Conservation (phyloP, 768 basidiomycete species). For the Thelephora aurantiotincta region DNA sequence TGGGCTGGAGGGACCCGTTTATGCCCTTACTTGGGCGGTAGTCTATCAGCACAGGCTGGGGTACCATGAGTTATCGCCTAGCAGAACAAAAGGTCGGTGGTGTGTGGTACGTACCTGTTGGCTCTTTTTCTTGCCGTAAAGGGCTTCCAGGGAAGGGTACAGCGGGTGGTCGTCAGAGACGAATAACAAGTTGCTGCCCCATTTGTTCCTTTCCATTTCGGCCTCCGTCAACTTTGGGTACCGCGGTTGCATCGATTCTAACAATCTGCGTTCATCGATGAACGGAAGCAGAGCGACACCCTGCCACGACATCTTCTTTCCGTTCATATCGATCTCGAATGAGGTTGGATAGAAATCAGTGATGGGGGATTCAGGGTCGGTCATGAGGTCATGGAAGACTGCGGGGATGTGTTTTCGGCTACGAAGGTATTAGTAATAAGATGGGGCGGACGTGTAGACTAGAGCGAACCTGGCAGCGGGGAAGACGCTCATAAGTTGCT, state of each 20-base stretch:
- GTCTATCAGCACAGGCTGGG: constrained; percentile 65
- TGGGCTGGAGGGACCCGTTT: constrained; percentile 65
- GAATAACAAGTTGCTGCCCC: constrained; percentile 76
- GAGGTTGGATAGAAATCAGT: constrained; percentile 88
- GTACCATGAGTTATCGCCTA: constrained; percentile 4
- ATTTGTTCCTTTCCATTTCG: constrained; percentile 70
- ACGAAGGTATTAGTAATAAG: constrained; percentile 3
- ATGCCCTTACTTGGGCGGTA: constrained; percentile 60
- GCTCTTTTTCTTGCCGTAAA: constrained; percentile 84
- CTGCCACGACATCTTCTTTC: constrained; percentile 99
- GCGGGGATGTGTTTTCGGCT: constrained; percentile 84
- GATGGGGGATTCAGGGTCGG: constrained; percentile 75
- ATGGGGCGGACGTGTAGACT: constrained; percentile 1
- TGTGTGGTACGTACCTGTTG: constrained; percentile 42
- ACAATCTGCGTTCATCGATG: constrained; percentile 73
- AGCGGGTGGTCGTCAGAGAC: constrained; percentile 74
- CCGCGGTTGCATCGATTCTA: constrained; percentile 66
- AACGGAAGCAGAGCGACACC: constrained; percentile 94
- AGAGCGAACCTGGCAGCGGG: constrained; percentile 69
- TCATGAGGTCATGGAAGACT: constrained; percentile 82
- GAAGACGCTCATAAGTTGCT: constrained; percentile 97
- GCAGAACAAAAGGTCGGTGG: background rate
- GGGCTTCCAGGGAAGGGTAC: constrained; percentile 74
- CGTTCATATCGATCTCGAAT: constrained; percentile 99
- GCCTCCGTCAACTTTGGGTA: constrained; percentile 62